A percentile compares a stretch with the other conserved stretches of the same genome.
These are phyloP conservation scores for Plenodomus tracheiphilus DNA, from an alignment of 2,329 filamentous ascomycete species.

Conservation along the genomic window DNA sequence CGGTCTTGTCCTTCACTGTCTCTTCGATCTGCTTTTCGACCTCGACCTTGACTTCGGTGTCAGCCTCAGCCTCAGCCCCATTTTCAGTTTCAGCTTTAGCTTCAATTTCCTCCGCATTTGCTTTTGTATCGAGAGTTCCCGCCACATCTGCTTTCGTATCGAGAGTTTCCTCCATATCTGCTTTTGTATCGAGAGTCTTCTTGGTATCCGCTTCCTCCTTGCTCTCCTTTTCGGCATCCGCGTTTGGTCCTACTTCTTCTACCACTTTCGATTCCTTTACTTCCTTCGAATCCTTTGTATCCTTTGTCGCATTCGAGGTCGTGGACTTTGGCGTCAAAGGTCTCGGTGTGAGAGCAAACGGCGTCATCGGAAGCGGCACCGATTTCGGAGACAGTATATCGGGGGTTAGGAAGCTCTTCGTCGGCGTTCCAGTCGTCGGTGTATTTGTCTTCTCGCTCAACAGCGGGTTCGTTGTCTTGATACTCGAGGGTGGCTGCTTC, in stretches of 20 bases:
- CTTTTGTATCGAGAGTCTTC: not conserved
- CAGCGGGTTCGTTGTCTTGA: slow-evolving; percentile 42
- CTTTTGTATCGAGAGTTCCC: too few species aligned
- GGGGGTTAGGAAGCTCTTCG: not conserved
- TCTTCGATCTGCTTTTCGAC: not conserved
- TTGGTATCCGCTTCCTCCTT: not conserved
- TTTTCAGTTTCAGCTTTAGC: too few species aligned
- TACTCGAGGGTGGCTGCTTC: slow-evolving; percentile 36
- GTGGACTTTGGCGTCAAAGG: not conserved
- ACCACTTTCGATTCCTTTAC: not conserved
- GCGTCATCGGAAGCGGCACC: slow-evolving; percentile 28
- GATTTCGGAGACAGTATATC: slow-evolving; percentile 14
- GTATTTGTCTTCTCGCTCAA: slow-evolving; percentile 39
- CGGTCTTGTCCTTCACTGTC: slow-evolving; percentile 3
- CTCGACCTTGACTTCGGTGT: not conserved
- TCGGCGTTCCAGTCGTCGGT: slow-evolving; percentile 22
- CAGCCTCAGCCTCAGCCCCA: too few species aligned
- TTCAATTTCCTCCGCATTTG: too few species aligned
- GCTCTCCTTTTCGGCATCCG: not conserved
- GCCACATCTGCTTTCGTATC: too few species aligned
- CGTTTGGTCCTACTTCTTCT: not conserved
- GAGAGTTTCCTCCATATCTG: too few species aligned
- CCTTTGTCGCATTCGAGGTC: not conserved
- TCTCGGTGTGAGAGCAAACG: slow-evolving; percentile 5
- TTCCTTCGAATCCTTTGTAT: not conserved